Evolutionary conservation across 2,329 filamentous ascomycete genomes (phyloP).

Genomic region (Colletotrichum somersetense): DNA sequence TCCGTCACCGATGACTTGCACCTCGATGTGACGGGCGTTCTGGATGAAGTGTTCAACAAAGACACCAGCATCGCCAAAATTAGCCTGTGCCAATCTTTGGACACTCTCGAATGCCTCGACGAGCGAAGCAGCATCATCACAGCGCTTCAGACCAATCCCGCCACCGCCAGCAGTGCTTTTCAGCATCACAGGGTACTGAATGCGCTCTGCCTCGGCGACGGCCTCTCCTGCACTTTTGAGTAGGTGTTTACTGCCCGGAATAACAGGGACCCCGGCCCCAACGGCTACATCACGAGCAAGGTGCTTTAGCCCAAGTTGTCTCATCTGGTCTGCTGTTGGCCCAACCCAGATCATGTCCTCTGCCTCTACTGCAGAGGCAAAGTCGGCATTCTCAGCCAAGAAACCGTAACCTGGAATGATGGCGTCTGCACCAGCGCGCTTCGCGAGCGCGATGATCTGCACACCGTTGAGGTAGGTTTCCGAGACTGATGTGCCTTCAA

Average conservation of each 20-base stretch:
- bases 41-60: conserved; percentile 59
- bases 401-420: conserved; percentile 78
- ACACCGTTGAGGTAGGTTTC: conserved; percentile 76
- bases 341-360: conserved; percentile 72
- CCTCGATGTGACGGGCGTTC: conserved; percentile 60
- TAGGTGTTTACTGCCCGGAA: conserved; percentile 51
- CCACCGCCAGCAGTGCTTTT: conserved; percentile 63
- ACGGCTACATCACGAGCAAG: conserved; percentile 52
- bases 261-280: conserved; percentile 49
- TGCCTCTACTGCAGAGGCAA: conserved; percentile 64
- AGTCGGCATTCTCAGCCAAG: conserved; percentile 72
- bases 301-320: conserved; percentile 55
- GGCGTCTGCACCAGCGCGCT: conserved; percentile 62
- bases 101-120: conserved; percentile 52
- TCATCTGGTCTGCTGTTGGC: conserved; percentile 62
- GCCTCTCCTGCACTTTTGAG: conserved; percentile 49
- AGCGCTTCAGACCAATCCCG: conserved; percentile 58
- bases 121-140: conserved; percentile 49
- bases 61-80: conserved; percentile 56
- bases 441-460: conserved; percentile 68
- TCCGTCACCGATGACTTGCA: conserved; percentile 63
- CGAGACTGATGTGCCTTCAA: conserved; percentile 61
- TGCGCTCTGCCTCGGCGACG: conserved; percentile 45
- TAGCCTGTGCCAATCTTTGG: conserved; percentile 54
- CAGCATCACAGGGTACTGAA: conserved; percentile 59